Evolutionary conservation across 345 rosid genomes (phyloP), one percentile per base, ranked within the genome.

Genomic region (Aethionema arabicum): DNA sequence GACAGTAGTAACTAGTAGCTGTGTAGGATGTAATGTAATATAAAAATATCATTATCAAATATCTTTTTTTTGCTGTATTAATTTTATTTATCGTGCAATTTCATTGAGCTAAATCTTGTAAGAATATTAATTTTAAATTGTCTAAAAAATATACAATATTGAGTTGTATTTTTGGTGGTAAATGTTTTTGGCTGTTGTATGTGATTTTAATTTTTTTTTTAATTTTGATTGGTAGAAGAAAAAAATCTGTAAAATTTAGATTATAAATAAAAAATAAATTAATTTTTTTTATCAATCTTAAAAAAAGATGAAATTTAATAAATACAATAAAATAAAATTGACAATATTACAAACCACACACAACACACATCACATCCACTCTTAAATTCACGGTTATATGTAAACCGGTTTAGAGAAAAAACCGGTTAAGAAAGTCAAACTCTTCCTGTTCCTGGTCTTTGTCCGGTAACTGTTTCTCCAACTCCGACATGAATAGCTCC

Each of bases 401-500:
- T 58, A 67, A 49, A 66, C 58, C 37, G 52, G n/a, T 27, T 42
- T 11, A 4, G 33, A 49, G 50, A 48, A 48, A 41, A 27, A 68
- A 58, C 31, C 63, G 33, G 2, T 62, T 0, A 37, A 36, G 47
- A 61, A 65, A 60, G 56, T 83, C 80, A 82, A 56, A 63, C 75
- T 39, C 78, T 61, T 27, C 78, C 74, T 4, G 7, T 55, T 8
- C 3, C 72, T 30, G 16, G 55, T 15, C 41, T 72, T 11, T 32
- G 35, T 5, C n/a, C 60, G 10, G 40, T 11, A 32, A 58, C 35
- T 7, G 69, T 70, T 5, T 77, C 80, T 61, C 69, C 77, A 59
- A 74, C 77, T 32, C 81, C 85, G 29, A 36, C 80, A 51, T 81
- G 90, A 61, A 87, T 72, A 29, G 85, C 86, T 12, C 76, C 86